phyloP scores from a whole-genome alignment of 2,329 filamentous ascomycete genomes.

The Aureobasidium sp. region DNA sequence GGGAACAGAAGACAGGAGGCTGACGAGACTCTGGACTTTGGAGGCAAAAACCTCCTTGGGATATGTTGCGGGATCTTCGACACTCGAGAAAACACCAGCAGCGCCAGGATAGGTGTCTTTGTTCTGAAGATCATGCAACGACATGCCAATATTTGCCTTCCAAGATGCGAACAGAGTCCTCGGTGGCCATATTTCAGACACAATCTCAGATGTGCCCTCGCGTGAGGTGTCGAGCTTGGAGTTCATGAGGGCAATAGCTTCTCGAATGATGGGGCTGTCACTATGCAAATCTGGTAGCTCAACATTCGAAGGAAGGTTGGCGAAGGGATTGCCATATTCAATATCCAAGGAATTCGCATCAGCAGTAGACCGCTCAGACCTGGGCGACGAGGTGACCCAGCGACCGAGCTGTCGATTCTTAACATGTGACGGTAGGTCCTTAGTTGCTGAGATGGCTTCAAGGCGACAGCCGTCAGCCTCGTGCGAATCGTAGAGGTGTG shows the following conservation, averaged over 20 bases:
- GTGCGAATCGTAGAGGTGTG: not conserved
- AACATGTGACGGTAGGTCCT: not conserved
- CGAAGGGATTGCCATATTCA: not conserved
- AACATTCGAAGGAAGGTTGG: not conserved
- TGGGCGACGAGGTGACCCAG: not conserved
- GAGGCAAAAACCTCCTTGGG: not conserved
- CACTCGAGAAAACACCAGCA: not conserved
- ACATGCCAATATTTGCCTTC: not conserved
- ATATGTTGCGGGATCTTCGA: not conserved
- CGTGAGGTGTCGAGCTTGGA: not conserved
- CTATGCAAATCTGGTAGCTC: not conserved
- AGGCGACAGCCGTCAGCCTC: not conserved
- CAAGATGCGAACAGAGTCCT: not conserved
- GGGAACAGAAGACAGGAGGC: not conserved
- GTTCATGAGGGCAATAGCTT: not conserved
- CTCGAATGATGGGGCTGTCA: not conserved
- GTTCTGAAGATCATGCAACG: not conserved
- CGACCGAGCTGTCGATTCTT: not conserved
- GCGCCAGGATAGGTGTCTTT: not conserved
- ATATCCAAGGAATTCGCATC: not conserved
- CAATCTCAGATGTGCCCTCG: not conserved
- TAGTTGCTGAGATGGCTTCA: not conserved
- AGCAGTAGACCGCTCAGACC: not conserved
- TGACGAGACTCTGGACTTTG: not conserved
- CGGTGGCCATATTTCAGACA: not conserved